phyloP scores from a whole-genome alignment of 1,284 basidiomycete species.

The Malassezia brasiliensis region DNA sequence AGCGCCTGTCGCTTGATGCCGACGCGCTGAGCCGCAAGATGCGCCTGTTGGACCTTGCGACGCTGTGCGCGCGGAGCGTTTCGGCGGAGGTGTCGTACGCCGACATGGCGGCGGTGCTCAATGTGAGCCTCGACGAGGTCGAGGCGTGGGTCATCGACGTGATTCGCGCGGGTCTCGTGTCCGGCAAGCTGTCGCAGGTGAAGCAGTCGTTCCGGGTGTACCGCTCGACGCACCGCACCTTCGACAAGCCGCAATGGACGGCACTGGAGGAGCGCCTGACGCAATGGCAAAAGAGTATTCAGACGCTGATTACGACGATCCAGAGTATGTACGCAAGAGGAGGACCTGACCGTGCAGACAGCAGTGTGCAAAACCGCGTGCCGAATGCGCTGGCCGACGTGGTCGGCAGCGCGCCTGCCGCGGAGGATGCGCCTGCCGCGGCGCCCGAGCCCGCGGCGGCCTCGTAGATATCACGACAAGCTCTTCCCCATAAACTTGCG shows the following conservation, averaged over 20 bases:
- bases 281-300: constrained; percentile 39
- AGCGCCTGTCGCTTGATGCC: constrained; percentile 19
- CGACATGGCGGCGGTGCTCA: constrained; percentile 27
- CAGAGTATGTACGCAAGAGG: neutral
- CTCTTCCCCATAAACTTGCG: constrained; percentile 47
- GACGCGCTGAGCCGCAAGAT: constrained; percentile 36
- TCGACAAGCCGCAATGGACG: constrained; percentile 41
- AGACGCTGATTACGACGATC: constrained; percentile 30
- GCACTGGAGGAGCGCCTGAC: constrained; percentile 31
- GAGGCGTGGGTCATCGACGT: constrained; percentile 48
- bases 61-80: constrained; percentile 34
- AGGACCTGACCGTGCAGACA: neutral
- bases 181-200: constrained; percentile 43
- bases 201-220: constrained; percentile 41
- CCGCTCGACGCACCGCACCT: constrained; percentile 35
- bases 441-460: neutral
- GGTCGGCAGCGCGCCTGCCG: neutral
- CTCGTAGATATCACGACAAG: constrained; percentile 16
- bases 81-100: constrained; percentile 38
- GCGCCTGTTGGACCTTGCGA: constrained; percentile 40
- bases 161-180: constrained; percentile 43
- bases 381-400: constrained; percentile 1
- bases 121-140: constrained; percentile 30
- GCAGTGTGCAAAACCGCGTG: neutral
- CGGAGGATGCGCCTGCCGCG: neutral